A percentile compares a stretch with the other conserved stretches of the same genome.
phyloP scores from a whole-genome alignment of 176 grass and related monocot species.

The Aegilops sharonensis region DNA sequence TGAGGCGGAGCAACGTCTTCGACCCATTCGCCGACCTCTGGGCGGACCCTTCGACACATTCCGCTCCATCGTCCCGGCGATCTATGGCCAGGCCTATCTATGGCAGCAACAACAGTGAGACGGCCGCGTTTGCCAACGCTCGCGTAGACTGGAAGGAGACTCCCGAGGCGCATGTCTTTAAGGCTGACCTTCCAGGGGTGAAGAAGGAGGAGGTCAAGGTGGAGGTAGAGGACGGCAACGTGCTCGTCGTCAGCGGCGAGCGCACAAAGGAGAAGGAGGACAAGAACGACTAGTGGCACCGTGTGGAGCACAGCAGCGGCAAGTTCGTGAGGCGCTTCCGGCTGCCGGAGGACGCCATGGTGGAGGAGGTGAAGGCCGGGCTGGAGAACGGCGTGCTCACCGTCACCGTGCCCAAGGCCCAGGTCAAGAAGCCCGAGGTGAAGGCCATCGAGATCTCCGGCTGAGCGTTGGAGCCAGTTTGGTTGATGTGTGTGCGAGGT shows the following conservation, averaged over 20 bases:
- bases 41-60: too few relatives aligned
- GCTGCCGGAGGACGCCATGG: slow-evolving; percentile 38
- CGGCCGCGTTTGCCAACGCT: background rate
- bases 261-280: slow-evolving; percentile 36
- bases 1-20: too few relatives aligned
- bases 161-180: slow-evolving; percentile 24
- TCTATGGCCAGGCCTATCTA: too few relatives aligned
- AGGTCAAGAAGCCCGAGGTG: slow-evolving; percentile 15
- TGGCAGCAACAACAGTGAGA: background rate
- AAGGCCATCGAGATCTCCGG: slow-evolving; percentile 40
- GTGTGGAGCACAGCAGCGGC: slow-evolving; percentile 43
- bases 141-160: slow-evolving; percentile 50
- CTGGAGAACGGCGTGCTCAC: slow-evolving; percentile 44
- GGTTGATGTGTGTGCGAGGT: too few relatives aligned
- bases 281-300: slow-evolving; percentile 44
- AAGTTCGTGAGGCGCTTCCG: slow-evolving; percentile 19
- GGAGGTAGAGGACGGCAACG: slow-evolving; percentile 42
- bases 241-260: slow-evolving; percentile 38
- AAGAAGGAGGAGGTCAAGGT: slow-evolving; percentile 50
- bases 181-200: slow-evolving; percentile 36
- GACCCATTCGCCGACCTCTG: too few relatives aligned
- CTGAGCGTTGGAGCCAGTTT: background rate
- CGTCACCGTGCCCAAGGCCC: slow-evolving; percentile 25
- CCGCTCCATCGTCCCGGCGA: too few relatives aligned
- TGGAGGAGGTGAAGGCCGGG: slow-evolving; percentile 30